These are phyloP conservation scores for Misopates orontium DNA, from an alignment of 257 asterid species.

Conservation along the genomic window DNA sequence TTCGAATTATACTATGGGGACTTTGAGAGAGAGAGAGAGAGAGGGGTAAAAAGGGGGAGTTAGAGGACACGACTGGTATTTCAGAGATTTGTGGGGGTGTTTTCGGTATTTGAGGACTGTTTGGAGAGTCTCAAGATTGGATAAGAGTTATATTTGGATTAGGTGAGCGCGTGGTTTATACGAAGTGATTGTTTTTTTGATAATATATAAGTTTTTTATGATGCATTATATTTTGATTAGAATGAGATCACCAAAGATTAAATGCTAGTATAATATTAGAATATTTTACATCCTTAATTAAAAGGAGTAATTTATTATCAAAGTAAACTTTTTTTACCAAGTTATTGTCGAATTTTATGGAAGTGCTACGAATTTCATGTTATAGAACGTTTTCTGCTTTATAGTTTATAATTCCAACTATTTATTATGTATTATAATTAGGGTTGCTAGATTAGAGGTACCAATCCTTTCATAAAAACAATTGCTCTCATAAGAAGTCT, in stretches of 20 bases:
- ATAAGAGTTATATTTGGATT: conserved; percentile 16
- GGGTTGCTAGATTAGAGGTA: no score
- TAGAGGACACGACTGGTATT: conserved; percentile 24
- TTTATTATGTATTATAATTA: no score
- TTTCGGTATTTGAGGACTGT: conserved; percentile 15
- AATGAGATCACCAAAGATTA: no score
- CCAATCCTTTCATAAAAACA: not conserved
- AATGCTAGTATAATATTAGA: no score
- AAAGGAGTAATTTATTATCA: no score
- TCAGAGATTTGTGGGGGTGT: conserved; percentile 25
- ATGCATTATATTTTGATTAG: no score
- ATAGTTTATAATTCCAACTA: not conserved
- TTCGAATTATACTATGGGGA: conserved; percentile 28
- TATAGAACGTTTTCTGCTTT: not conserved
- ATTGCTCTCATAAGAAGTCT: not conserved
- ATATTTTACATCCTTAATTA: no score
- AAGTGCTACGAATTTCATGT: no score
- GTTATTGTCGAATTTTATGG: no score
- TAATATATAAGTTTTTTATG: no score
- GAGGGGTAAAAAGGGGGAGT: conserved; percentile 30
- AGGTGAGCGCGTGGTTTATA: not conserved
- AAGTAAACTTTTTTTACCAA: no score
- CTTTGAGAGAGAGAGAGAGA: not conserved
- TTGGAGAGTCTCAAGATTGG: conserved; percentile 20
- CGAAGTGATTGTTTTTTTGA: not conserved